Evolutionary conservation across 2,329 filamentous ascomycete species (phyloP), one percentile per base, ranked within the genome.

Genomic region (Pseudocercospora vitis): DNA sequence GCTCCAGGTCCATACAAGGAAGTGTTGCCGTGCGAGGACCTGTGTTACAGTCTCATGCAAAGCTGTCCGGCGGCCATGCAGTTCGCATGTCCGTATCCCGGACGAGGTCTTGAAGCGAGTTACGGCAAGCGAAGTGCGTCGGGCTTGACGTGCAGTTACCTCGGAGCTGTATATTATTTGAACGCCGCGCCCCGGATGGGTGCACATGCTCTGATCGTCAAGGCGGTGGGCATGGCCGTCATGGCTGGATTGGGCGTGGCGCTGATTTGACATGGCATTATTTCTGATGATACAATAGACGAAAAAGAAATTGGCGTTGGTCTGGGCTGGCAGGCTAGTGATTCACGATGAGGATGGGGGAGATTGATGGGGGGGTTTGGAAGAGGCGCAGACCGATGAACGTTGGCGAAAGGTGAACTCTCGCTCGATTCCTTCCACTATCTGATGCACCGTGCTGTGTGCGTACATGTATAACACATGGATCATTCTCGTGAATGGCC

Each of bases 1-100:
- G 73, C 79, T 57, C 91, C 94, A 0, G 94, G 94, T 0, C 94
- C 94, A 0, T 97, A 99, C 73, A 95, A 91, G 68, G 94, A 99
- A 74, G 77, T 97, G 16, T 75, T 96, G 7, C 94, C 94, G 0
- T 97, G 92, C 66, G 82, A 88, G 56, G 87, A 95, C 60, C 74
- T 96, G 47, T 99, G 94, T 74, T 94, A 91, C 68, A 83, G 86
- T 50, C 78, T 99, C 1, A 88, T 95, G 8, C 85, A 87, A 72
- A 89, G 82, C 67, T 99, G 94, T 72, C 92, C 94, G 0, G 80
- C 90, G 0, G 73, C 78, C 0, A 75, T 99, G 63, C 77, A 79
- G 0, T 96, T 99, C 64, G 74, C 69, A 1, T 99, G 94, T 72
- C 92, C 94, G 1, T 61, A 66, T 28, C 63, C 65, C 1, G 75